These are phyloP conservation scores for Talaromyces sp. DNA, from an alignment of 2,329 filamentous ascomycete genomes.

Conservation along the genomic window DNA sequence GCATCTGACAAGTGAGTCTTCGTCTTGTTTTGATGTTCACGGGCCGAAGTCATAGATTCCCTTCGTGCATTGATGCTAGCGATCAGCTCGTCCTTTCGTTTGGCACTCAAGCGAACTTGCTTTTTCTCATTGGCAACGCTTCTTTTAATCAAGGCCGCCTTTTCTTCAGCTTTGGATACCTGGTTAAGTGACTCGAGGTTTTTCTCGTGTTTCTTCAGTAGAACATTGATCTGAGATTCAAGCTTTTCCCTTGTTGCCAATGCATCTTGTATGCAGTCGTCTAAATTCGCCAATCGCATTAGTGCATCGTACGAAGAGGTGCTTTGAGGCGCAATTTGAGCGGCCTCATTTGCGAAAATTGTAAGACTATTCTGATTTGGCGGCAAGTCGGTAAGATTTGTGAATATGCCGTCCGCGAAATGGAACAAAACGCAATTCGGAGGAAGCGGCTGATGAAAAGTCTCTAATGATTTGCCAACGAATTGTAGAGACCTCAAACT, in stretches of 20 bases:
- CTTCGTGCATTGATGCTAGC: conserved; percentile 64
- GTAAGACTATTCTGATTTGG: conserved; percentile 33
- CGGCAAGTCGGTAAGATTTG: conserved; percentile 65
- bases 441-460: conserved; percentile 69
- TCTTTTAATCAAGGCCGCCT: conserved; percentile 41
- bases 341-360: conserved; percentile 33
- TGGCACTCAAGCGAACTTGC: conserved; percentile 59
- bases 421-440: conserved; percentile 82
- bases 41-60: conserved; percentile 65
- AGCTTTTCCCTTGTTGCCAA: conserved; percentile 71
- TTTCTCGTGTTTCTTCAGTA: conserved; percentile 39
- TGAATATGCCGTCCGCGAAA: conserved; percentile 82
- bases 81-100: conserved; percentile 64
- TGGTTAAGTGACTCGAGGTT: conserved; percentile 31
- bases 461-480: conserved; percentile 64
- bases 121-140: conserved; percentile 63
- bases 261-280: conserved; percentile 88
- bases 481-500: conserved; percentile 73
- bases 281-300: conserved; percentile 82
- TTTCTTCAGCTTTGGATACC: conserved; percentile 40
- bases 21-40: conserved; percentile 56
- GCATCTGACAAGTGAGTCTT: conserved; percentile 62
- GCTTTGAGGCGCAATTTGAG: conserved; percentile 51
- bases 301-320: conserved; percentile 84
- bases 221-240: conserved; percentile 69